A percentile compares a stretch with the other conserved stretches of the same genome.
These are phyloP conservation scores for Camellia japonica DNA, from an alignment of 148 eudicot species.

Conservation along the genomic window DNA sequence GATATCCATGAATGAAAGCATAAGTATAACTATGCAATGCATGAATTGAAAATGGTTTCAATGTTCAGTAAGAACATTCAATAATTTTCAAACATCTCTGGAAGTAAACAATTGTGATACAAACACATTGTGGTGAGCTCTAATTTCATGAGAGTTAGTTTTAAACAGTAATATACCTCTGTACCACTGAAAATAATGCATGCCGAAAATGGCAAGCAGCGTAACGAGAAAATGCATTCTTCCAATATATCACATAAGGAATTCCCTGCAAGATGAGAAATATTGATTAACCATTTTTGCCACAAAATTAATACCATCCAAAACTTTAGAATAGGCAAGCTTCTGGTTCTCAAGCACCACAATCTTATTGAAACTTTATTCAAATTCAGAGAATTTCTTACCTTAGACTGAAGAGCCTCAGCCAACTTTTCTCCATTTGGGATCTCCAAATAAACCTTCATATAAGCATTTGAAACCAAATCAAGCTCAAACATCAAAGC, in stretches of 20 bases:
- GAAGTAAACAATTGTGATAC: not conserved
- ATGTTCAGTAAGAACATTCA: not conserved
- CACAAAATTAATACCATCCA: conserved; percentile 8
- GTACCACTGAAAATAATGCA: conserved; percentile 80
- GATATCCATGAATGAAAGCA: too few species aligned
- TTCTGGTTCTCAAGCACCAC: conserved; percentile 7
- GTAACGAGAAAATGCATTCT: conserved; percentile 55
- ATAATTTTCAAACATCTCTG: not conserved
- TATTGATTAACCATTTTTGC: not conserved
- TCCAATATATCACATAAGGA: conserved; percentile 84
- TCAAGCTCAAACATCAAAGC: conserved; percentile 11
- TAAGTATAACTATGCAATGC: too few species aligned
- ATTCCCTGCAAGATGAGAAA: conserved; percentile 65
- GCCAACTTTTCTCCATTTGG: conserved; percentile 75
- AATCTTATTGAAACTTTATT: conserved; percentile 5
- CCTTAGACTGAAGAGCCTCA: conserved; percentile 73
- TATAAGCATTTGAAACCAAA: conserved; percentile 17
- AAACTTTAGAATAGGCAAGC: not conserved
- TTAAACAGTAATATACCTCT: conserved; percentile 50
- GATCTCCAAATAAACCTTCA: conserved; percentile 89
- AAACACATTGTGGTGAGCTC: not conserved
- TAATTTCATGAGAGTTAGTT: not conserved
- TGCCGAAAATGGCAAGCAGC: conserved; percentile 86
- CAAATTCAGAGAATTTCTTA: conserved; percentile 24
- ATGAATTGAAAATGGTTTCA: too few species aligned